Evolutionary conservation across 2,329 filamentous ascomycete genomes (phyloP).

Genomic region (Fusarium coffeatum): DNA sequence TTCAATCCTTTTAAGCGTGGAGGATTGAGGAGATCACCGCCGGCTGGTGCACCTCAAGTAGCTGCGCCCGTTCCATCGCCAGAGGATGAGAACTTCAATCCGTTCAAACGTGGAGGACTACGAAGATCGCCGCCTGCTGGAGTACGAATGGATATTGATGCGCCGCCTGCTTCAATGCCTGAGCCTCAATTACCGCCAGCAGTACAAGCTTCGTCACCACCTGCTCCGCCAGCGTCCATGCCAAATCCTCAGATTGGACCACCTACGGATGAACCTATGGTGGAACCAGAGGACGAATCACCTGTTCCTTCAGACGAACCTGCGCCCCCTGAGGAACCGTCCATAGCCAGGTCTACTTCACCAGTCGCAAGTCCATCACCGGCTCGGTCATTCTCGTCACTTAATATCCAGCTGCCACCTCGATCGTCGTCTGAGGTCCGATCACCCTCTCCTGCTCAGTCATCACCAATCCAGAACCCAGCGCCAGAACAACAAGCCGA

Average conservation of each 20-base stretch:
- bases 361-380: constrained; percentile 12
- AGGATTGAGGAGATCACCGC: constrained; percentile 45
- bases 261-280: not conserved
- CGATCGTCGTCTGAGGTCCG: not conserved
- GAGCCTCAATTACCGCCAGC: constrained; percentile 20
- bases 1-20: constrained; percentile 49
- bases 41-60: constrained; percentile 40
- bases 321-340: not conserved
- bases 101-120: constrained; percentile 47
- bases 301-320: not conserved
- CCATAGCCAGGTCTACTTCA: not conserved
- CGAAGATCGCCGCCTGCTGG: constrained; percentile 50
- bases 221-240: constrained; percentile 27
- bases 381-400: constrained; percentile 13
- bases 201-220: constrained; percentile 8
- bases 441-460: not conserved
- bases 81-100: constrained; percentile 47
- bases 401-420: constrained; percentile 3
- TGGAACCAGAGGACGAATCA: not conserved
- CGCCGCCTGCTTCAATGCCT: constrained; percentile 33
- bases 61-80: not conserved
- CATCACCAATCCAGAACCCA: not conserved
- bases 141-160: constrained; percentile 16
- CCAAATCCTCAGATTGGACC: constrained; percentile 3
- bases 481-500: not conserved